Conservation (phyloP, 352 stramenopile species). For the Phytophthora fragariae region DNA sequence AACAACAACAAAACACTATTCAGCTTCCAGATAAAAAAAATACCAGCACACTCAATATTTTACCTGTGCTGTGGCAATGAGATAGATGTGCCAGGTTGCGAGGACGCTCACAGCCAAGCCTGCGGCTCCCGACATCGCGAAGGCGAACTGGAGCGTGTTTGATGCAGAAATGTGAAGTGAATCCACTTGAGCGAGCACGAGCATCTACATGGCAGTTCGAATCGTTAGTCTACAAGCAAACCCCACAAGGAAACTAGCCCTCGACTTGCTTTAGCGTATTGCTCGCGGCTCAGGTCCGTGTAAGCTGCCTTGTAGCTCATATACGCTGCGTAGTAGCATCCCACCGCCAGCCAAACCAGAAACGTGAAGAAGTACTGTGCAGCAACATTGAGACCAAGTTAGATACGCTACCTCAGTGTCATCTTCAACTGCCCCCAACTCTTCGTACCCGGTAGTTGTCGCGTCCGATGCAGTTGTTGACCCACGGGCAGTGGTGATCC, state of each 20-base stretch:
- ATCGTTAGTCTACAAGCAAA: background rate
- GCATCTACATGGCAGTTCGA: slow-evolving; percentile 30
- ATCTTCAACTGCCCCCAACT: background rate
- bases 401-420: background rate
- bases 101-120: slow-evolving; percentile 74
- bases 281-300: slow-evolving; percentile 48
- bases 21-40: background rate
- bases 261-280: slow-evolving; percentile 67
- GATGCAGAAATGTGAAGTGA: slow-evolving; percentile 29
- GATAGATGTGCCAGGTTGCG: slow-evolving; percentile 71
- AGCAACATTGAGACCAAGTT: background rate
- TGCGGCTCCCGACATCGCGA: slow-evolving; percentile 68
- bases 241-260: background rate
- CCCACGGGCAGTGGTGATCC: slow-evolving; percentile 98
- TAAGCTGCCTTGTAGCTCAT: slow-evolving; percentile 71
- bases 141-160: slow-evolving; percentile 70
- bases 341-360: slow-evolving; percentile 68
- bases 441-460: slow-evolving; percentile 94
- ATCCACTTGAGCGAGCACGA: slow-evolving; percentile 29
- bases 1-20: slow-evolving; percentile 12
- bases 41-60: background rate
- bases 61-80: slow-evolving; percentile 84
- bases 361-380: slow-evolving; percentile 82
- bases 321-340: slow-evolving; percentile 64
- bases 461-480: slow-evolving; percentile 98